A percentile compares a stretch with the other conserved stretches of the same genome.
These are phyloP conservation scores for Camelina neglecta DNA, from an alignment of 345 rosid species.

Conservation along the genomic window DNA sequence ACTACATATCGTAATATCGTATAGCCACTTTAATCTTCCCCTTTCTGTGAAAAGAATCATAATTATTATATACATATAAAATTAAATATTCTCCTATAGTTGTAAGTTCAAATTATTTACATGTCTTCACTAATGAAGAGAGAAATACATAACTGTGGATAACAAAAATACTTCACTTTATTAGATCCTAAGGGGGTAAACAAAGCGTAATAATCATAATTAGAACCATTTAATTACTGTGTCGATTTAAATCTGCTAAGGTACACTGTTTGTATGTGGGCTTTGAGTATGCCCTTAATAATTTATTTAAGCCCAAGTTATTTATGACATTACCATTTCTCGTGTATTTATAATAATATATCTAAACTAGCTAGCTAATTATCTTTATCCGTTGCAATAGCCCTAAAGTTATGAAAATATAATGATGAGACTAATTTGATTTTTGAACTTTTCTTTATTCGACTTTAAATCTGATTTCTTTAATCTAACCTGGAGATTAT, in stretches of 20 bases:
- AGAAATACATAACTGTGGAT: conserved; percentile 1
- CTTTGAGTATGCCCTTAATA: too few species aligned
- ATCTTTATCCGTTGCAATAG: conserved; percentile 12
- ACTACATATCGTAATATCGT: conserved; percentile 35
- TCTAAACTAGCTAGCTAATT: conserved; percentile 19
- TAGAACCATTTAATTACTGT: background rate
- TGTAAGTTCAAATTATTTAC: background rate
- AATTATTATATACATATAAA: background rate
- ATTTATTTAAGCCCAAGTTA: too few species aligned
- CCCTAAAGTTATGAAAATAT: conserved; percentile 34
- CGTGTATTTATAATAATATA: background rate
- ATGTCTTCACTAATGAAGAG: background rate
- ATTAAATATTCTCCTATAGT: background rate
- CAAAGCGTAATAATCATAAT: background rate
- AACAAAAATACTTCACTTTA: background rate
- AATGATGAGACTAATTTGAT: conserved; percentile 26
- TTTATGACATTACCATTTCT: background rate
- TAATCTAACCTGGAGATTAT: conserved; percentile 49
- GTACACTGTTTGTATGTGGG: background rate
- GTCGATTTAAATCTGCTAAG: background rate
- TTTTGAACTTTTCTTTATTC: conserved; percentile 24
- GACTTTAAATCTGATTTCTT: conserved; percentile 38
- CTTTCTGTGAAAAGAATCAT: background rate
- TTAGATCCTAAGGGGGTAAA: background rate
- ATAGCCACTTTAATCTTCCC: conserved; percentile 29